Base-by-base conservation (phyloP, 371 early-diverging fungal species). In the Zancudomyces culisetae region DNA sequence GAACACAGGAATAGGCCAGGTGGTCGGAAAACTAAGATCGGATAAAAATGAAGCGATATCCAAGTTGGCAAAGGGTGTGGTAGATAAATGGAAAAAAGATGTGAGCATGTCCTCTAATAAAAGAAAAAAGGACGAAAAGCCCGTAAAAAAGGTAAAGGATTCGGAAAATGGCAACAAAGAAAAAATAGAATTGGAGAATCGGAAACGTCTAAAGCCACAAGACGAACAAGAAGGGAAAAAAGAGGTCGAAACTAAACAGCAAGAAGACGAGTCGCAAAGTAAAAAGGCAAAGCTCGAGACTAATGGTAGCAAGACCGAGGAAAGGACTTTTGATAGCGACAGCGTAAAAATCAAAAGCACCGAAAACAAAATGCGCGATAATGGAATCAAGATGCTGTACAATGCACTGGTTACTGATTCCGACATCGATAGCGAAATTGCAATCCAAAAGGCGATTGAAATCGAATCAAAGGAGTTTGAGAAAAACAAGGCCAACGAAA, bases 311-410 rank as follows among this genome's bases (percentile, higher is more conserved):
- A 27, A 28, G 22, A 53, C 8, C 53, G 55, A 26, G 56, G 22
- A 39, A 27, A 45, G 69, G 39, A 61, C 69, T 0, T 60, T 61
- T 15, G 61, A 56, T 22, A 53, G 54, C 10, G 69, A 69, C 50
- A 48, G 53, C 47, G 53, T 63, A 53, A 35, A 51, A 58, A 4
- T 66, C 57, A 55, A 43, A 54, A 60, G 42, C 54, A 73, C 82
- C 3, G 82, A 83, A n/a, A 82, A 77, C 53, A 66, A 64, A 21
- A 70, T 75, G 26, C 78, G 97, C 22, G 87, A 90, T 56, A 85
- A 80, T 54, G 81, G 83, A 42, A 75, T 81, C 51, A 89, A 87
- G 49, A 66, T 96, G 59, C 63, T 94, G 52, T 90, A 91, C 59
- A 66, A 75, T 53, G 80, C 90, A 0, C 63, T 96, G 49, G 85